Base-by-base conservation (phyloP, 371 early-diverging fungal species). In the Apophysomyces ossiformis region DNA sequence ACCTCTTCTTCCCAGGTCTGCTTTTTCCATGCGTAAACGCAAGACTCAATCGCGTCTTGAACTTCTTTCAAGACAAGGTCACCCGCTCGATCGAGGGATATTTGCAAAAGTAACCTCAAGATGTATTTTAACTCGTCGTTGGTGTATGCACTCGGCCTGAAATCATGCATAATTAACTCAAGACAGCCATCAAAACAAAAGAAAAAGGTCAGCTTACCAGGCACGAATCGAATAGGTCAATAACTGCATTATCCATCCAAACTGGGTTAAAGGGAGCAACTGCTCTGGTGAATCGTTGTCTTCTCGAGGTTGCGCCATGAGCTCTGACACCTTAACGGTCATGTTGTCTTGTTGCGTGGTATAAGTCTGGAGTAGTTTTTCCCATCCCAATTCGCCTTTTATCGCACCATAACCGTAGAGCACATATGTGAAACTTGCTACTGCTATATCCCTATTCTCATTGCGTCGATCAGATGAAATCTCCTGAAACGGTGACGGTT, bases 201-300 rank as follows among this genome's bases (percentile, higher is more conserved):
- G 32, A 26, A 2, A 26, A 26, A 26, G 2, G 32, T 26, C 32
- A 26, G 32, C 39, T 58, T 60, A 73, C 66, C 66, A 76, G 57
- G 70, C 60, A 26, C 74, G 63, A 4, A 81, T 46, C 0, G 81
- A 81, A n/a, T 64, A 71, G 15, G 74, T 68, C 36, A 81, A 77
- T 2, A 75, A 66, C 32, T 70, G 68, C 8, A 81, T 37, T 45
- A 72, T 63, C 61, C 66, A 70, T 0, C 76, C 72, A 21, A 77
- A 60, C 59, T 74, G 78, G 5, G 69, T 64, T 21, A 75, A 35
- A 8, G 81, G 75, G 36, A 81, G 57, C 16, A 63, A 58, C n/a
- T 61, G 65, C 50, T 69, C 58, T 21, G 18, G 56, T 16, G 32
- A 26, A 26, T 26, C 32, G 32, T 26, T 26, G 32, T 26, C 32